phyloP scores from a whole-genome alignment of 208 protist species.

The Willaertia magna region DNA sequence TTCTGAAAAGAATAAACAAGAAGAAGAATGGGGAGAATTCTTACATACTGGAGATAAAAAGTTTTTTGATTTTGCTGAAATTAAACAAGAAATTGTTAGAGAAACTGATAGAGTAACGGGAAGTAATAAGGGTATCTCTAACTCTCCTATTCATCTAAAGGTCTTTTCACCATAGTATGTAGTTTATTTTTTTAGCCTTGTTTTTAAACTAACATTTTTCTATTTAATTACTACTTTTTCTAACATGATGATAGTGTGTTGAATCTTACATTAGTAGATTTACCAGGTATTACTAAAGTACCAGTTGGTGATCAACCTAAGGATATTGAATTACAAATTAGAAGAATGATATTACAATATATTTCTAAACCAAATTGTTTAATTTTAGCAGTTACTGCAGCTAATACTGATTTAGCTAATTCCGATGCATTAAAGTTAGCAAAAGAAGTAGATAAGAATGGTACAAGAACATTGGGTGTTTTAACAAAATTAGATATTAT shows the following conservation, averaged over 20 bases:
- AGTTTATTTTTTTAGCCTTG: not conserved
- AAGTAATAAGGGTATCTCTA: slow-evolving; percentile 80
- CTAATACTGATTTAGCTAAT: slow-evolving; percentile 98
- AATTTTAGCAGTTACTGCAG: slow-evolving; percentile 93
- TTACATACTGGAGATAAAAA: slow-evolving; percentile 61
- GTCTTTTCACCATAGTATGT: slow-evolving; percentile 56
- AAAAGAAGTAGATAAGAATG: slow-evolving; percentile 86
- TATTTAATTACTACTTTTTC: slow-evolving; percentile 40
- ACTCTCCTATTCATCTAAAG: slow-evolving; percentile 91
- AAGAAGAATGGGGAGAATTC: slow-evolving; percentile 61
- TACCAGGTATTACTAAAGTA: slow-evolving; percentile 97
- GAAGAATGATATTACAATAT: slow-evolving; percentile 89
- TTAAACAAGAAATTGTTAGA: slow-evolving; percentile 79
- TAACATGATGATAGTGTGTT: slow-evolving; percentile 53
- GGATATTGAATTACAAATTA: slow-evolving; percentile 92
- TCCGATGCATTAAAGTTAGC: slow-evolving; percentile 94
- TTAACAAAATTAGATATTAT: slow-evolving; percentile 98
- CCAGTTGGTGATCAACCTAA: slow-evolving; percentile 92
- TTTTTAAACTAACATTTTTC: not conserved
- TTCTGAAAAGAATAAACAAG: slow-evolving; percentile 38
- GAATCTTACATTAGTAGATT: slow-evolving; percentile 97
- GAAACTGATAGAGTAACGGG: slow-evolving; percentile 91
- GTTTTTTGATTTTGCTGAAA: slow-evolving; percentile 86
- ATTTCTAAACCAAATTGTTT: slow-evolving; percentile 90
- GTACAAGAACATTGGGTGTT: slow-evolving; percentile 92